Base-by-base conservation (phyloP, 805 yeast genomes). In the Limtongia smithiae region DNA sequence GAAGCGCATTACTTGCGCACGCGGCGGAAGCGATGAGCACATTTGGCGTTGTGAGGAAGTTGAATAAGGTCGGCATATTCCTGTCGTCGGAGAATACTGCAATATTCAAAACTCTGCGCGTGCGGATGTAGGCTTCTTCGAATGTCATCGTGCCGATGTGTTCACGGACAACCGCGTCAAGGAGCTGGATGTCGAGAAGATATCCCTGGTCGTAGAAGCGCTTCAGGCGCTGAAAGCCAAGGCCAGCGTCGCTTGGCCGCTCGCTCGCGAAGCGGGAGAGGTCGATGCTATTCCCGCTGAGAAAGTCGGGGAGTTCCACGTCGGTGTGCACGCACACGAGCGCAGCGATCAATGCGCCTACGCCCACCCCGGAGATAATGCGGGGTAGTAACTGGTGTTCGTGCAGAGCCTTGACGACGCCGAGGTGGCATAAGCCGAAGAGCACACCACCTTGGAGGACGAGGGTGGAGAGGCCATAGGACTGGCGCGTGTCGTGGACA, bases 361-460 rank as follows among this genome's bases (percentile, higher is more conserved):
- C 85, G 0, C 96, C 93, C 49, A 90, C 84, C 0, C 98, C 98
- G 5, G 91, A 85, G 20, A 91, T 80, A 2, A 93, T 85, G 36
- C 84, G 71, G 0, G 98, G 98, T 44, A 93, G 71, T 33, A 90
- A 68, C 1, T 85, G 83, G 55, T 83, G 81, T 56, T 77, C 76
- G 52, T 83, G 78, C n/a, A 93, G 71, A 0, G 93, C 91, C 55
- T 84, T 83, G 7, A 91, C 85, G 1, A 90, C 96, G 1, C 98
- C 98, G 31, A 93, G 64, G 66, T 93, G 98, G 61, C 95, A 90
- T 54, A 93, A 70, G 0, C 98, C 97, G 69, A 91, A 93, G 20
- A 93, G 69, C 0, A 97, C 85, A 1, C 98, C 97, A 25, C 98
- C 98, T 67, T 93, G 97, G 22, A 93, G 71, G 33, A 91, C 79